Evolutionary conservation across 208 protist species (phyloP), one percentile per base, ranked within the genome.

Genomic region (Trypanosoma rangeli): DNA sequence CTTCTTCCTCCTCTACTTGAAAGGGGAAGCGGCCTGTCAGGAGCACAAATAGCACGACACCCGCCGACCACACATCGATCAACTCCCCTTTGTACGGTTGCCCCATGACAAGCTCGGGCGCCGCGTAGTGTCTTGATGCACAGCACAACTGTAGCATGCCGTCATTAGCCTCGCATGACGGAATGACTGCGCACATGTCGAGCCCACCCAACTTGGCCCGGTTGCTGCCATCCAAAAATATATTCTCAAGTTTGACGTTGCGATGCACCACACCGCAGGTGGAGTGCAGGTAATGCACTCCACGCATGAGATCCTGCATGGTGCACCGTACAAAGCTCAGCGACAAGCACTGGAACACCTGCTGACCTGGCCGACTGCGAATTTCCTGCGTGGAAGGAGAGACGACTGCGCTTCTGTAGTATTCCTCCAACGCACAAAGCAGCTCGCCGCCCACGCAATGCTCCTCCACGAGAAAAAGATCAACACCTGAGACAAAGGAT

Each of bases 21-120:
- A 98, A 98, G 7, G 96, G 96, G 60, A 97, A 89, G 31, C 80
- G 78, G 62, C 93, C 93, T 12, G 90, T 84, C 54, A 98, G 67
- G 64, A 98, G 84, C 50, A 97, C 93, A 63, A 98, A 99, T 15
- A 98, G 71, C 9, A 99, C 73, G 16, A 98, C 94, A 53, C 98
- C 98, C 35, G 91, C 90, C 4, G 90, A 86, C 97, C 97, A 99
- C 80, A 95, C 97, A 82, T 99, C 98, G 8, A 98, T 92, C 15
- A 82, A 82, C 37, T 80, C 69, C 15, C 97, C 97, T 26, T 93
- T 87, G 80, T 99, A 98, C 3, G 81, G 75, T 16, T 82, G 68
- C 1, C 89, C 86, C 55, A 78, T 61, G 28, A 99, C 73, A 33
- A 99, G 78, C 79, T 99, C 96, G 3, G 97, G 94, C 15, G 98